A percentile compares a stretch with the other conserved stretches of the same genome.
These are phyloP conservation scores for Solanum chmielewskii DNA, from an alignment of 257 asterid genomes.

Conservation along the genomic window DNA sequence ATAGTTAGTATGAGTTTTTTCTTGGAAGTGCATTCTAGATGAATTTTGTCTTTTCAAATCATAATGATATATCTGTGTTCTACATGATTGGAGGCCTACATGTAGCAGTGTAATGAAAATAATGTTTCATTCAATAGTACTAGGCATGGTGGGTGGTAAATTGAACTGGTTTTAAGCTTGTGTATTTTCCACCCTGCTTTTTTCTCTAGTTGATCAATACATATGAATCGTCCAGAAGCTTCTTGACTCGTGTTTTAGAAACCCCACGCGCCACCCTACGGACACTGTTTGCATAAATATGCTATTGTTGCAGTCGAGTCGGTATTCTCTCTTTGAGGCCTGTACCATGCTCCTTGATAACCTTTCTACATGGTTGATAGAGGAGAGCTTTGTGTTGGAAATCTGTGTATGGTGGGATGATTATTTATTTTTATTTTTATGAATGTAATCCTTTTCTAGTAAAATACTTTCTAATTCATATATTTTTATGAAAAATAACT, in stretches of 20 bases:
- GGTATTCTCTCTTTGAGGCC: neutral
- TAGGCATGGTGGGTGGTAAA: neutral
- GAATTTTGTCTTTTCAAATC: neutral
- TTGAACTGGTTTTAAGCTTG: neutral
- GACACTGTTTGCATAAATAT: neutral
- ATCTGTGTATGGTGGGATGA: neutral
- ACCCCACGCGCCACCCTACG: rapidly evolving
- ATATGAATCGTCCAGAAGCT: neutral
- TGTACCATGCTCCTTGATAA: neutral
- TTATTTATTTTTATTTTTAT: neutral
- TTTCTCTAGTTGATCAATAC: neutral
- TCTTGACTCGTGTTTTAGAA: neutral
- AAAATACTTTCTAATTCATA: neutral
- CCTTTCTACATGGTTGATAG: neutral
- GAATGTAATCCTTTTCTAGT: neutral
- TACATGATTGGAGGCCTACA: neutral
- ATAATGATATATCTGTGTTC: neutral
- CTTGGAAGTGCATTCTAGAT: neutral
- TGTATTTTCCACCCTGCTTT: neutral
- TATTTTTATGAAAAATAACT: neutral
- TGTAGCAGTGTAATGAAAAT: neutral
- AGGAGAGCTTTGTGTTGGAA: neutral
- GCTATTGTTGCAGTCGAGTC: neutral
- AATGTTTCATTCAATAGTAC: neutral
- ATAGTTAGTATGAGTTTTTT: constrained; percentile 12